Conservation (phyloP, 106 monocot genomes). For the Acanthochlamys bracteata region DNA sequence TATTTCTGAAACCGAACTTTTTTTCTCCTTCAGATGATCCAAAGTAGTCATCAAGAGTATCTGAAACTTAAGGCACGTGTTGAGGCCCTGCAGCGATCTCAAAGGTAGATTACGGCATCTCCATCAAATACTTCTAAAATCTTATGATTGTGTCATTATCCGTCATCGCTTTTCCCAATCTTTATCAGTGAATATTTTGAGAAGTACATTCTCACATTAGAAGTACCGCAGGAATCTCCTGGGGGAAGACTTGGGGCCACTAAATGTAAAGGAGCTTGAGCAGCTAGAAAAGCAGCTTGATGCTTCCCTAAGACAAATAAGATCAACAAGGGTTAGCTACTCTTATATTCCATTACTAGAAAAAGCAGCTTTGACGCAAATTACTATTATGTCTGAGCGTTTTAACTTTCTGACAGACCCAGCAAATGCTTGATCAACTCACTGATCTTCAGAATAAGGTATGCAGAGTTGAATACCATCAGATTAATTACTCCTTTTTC, state of each 20-base stretch:
- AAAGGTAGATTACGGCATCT: conserved; percentile 12
- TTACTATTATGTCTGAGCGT: not conserved
- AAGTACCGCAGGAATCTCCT: conserved; percentile 19
- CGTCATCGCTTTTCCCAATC: no score
- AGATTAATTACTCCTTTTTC: not conserved
- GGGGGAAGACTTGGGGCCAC: conserved; percentile 27
- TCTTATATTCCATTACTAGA: not conserved
- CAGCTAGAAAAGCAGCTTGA: conserved; percentile 37
- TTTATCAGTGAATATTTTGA: no score
- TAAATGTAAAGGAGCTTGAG: conserved; percentile 26
- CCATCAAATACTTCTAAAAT: not conserved
- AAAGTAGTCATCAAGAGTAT: conserved; percentile 31
- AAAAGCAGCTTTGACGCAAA: not conserved
- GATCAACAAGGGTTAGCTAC: conserved; percentile 21
- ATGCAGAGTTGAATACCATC: not conserved
- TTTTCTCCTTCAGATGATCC: conserved; percentile 1
- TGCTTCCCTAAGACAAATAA: conserved; percentile 23
- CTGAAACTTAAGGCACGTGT: conserved; percentile 26
- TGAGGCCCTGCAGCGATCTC: conserved; percentile 24
- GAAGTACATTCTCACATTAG: not conserved
- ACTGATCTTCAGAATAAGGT: conserved; percentile 12
- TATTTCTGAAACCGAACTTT: not conserved
- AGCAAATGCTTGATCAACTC: conserved; percentile 10
- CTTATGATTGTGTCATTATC: no score
- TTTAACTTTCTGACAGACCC: conserved; percentile 1